These are phyloP conservation scores for Pestalotiopsis sp. DNA, from an alignment of 2,329 filamentous ascomycete species.

Conservation along the genomic window DNA sequence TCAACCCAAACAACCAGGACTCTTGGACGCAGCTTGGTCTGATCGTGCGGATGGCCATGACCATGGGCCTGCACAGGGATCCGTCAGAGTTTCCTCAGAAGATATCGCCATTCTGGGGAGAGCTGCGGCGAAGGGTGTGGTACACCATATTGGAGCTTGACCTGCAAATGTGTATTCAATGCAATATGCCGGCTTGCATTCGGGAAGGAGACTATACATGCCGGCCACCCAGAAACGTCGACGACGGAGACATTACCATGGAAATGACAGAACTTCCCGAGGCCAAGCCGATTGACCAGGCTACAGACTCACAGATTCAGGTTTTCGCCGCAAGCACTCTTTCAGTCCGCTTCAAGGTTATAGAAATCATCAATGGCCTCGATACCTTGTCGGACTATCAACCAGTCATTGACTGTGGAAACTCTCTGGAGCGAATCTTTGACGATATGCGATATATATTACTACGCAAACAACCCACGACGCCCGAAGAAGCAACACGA, in stretches of 20 bases:
- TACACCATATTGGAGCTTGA: constrained; percentile 60
- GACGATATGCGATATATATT: constrained; percentile 58
- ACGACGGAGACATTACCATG: constrained; percentile 51
- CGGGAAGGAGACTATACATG: constrained; percentile 58
- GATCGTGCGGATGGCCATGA: constrained; percentile 60
- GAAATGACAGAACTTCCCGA: constrained; percentile 52
- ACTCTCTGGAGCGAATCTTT: constrained; percentile 54
- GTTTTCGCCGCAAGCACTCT: constrained; percentile 56
- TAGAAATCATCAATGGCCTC: constrained; percentile 52
- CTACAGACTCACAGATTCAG: constrained; percentile 56
- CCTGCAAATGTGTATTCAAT: constrained; percentile 54
- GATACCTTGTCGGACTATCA: constrained; percentile 55
- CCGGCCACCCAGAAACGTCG: constrained; percentile 53
- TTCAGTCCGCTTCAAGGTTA: constrained; percentile 50
- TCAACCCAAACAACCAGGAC: constrained; percentile 49
- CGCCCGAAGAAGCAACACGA: constrained; percentile 47
- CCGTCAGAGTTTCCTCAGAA: constrained; percentile 54
- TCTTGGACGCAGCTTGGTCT: constrained; percentile 58
- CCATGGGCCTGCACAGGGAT: constrained; percentile 60
- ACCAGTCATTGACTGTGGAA: constrained; percentile 55
- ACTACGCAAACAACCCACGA: constrained; percentile 45
- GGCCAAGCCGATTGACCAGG: constrained; percentile 52
- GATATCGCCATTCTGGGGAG: constrained; percentile 53
- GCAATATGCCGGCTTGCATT: constrained; percentile 53
- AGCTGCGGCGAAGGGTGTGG: constrained; percentile 58